These are phyloP conservation scores for Exutisphaerella laricina DNA, from an alignment of 2,329 filamentous ascomycete species.

Conservation along the genomic window DNA sequence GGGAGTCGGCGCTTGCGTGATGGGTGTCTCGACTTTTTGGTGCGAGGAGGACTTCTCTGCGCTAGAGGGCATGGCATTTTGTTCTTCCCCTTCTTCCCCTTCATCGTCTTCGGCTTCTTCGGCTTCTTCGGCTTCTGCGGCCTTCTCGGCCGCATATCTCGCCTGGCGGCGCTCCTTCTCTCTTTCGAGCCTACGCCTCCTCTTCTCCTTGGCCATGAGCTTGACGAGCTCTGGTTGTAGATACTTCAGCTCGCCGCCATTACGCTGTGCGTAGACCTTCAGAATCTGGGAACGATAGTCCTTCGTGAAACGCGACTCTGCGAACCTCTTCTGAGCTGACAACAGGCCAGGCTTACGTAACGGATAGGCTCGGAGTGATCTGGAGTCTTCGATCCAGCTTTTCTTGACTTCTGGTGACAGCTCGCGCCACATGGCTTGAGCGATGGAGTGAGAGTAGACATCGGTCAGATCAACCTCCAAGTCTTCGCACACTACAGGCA, in stretches of 20 bases:
- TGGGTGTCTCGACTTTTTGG: no score
- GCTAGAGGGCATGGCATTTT: no score
- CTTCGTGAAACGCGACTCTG: slow-evolving; percentile 4
- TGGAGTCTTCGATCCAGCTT: slow-evolving; percentile 4
- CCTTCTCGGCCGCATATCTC: neutral
- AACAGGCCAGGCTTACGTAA: neutral
- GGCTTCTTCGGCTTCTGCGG: neutral
- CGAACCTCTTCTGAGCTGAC: neutral
- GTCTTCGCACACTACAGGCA: slow-evolving; percentile 3
- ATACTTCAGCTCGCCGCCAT: slow-evolving; percentile 4
- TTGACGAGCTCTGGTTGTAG: slow-evolving; percentile 3
- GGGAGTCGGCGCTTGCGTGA: neutral
- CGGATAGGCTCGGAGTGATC: neutral
- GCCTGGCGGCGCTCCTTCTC: neutral
- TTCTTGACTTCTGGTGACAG: neutral
- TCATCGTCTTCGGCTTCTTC: neutral
- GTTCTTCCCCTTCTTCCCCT: neutral
- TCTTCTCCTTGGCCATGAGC: slow-evolving; percentile 2
- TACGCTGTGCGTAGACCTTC: slow-evolving; percentile 1
- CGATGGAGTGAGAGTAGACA: neutral
- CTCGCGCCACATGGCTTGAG: neutral
- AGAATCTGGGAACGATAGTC: slow-evolving; percentile 5
- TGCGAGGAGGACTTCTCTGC: no score
- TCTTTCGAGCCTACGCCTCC: neutral
- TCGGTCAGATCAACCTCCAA: neutral